Conservation (phyloP, 345 rosid species). For the Clausena lansium region DNA sequence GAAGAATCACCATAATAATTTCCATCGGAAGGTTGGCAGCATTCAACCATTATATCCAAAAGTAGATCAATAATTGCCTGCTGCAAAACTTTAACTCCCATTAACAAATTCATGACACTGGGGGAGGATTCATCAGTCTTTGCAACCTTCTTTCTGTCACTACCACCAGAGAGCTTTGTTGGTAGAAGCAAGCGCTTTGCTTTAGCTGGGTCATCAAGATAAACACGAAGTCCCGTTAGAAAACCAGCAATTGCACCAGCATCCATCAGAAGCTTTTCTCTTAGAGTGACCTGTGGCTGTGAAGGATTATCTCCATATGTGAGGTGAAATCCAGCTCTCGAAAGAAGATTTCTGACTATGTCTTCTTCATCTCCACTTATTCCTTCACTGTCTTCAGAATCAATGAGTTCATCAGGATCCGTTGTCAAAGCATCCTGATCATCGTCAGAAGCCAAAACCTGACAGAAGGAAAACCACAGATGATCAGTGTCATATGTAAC, state of each 20-base stretch:
- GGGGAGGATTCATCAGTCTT: slow-evolving; percentile 87
- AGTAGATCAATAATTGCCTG: slow-evolving; percentile 98
- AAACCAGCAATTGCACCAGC: slow-evolving; percentile 99
- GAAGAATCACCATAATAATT: slow-evolving; percentile 46
- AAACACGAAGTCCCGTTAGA: slow-evolving; percentile 89
- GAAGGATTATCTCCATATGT: slow-evolving; percentile 88
- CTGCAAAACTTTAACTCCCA: slow-evolving; percentile 99
- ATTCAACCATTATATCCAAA: slow-evolving; percentile 95
- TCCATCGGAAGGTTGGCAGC: slow-evolving; percentile 95
- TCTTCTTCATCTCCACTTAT: slow-evolving; percentile 98
- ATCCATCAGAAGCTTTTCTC: slow-evolving; percentile 97
- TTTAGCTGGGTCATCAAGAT: slow-evolving; percentile 97
- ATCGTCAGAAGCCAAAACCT: slow-evolving; percentile 98
- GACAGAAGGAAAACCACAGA: slow-evolving; percentile 26
- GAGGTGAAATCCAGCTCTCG: slow-evolving; percentile 97
- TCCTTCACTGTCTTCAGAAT: slow-evolving; percentile 97
- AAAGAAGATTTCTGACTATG: slow-evolving; percentile 90
- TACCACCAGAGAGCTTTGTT: slow-evolving; percentile 68
- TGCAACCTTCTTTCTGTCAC: slow-evolving; percentile 70
- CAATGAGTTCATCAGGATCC: slow-evolving; percentile 99
- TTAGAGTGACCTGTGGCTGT: slow-evolving; percentile 81
- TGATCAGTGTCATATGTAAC: slow-evolving; percentile 5
- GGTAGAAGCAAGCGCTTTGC: slow-evolving; percentile 98
- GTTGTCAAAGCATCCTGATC: slow-evolving; percentile 98
- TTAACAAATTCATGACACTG: slow-evolving; percentile 95